phyloP scores from a whole-genome alignment of 352 stramenopile species.

The Globisporangium lucens region DNA sequence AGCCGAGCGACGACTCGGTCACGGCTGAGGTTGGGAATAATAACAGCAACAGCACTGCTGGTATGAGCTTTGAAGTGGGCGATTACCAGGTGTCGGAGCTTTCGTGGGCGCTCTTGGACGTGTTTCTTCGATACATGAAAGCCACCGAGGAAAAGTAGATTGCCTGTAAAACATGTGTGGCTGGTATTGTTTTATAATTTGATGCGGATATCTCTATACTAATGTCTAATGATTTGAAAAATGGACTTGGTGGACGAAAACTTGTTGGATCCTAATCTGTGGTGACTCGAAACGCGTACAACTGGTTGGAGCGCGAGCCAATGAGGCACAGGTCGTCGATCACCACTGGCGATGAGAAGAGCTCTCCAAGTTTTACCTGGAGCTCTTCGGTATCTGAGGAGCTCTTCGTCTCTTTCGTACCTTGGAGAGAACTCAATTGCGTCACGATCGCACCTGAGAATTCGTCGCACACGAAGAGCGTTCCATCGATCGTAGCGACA shows the following conservation, averaged over 20 bases:
- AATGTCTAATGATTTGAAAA: background rate
- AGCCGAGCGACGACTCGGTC: slow-evolving; percentile 17
- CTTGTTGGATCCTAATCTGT: background rate
- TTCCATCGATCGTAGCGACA: slow-evolving; percentile 37
- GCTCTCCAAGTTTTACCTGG: slow-evolving; percentile 22
- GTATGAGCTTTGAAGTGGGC: background rate
- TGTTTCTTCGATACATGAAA: slow-evolving; percentile 20
- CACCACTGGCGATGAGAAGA: slow-evolving; percentile 60
- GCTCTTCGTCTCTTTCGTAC: background rate
- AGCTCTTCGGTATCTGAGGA: background rate
- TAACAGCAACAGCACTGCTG: background rate
- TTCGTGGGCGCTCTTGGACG: slow-evolving; percentile 16
- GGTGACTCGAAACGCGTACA: slow-evolving; percentile 28
- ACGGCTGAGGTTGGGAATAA: background rate
- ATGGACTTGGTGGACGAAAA: background rate
- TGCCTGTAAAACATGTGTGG: background rate
- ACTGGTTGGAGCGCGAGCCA: slow-evolving; percentile 42
- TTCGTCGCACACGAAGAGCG: slow-evolving; percentile 42
- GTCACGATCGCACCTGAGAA: slow-evolving; percentile 28
- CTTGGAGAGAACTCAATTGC: background rate
- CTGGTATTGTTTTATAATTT: background rate
- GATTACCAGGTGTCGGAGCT: slow-evolving; percentile 15
- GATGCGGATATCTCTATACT: background rate
- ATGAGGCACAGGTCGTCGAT: slow-evolving; percentile 43
- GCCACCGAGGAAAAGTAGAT: background rate